Evolutionary conservation across 1,139 yeast species (phyloP), one percentile per base, ranked within the genome.

Genomic region (Saccharomyces hybrid): DNA sequence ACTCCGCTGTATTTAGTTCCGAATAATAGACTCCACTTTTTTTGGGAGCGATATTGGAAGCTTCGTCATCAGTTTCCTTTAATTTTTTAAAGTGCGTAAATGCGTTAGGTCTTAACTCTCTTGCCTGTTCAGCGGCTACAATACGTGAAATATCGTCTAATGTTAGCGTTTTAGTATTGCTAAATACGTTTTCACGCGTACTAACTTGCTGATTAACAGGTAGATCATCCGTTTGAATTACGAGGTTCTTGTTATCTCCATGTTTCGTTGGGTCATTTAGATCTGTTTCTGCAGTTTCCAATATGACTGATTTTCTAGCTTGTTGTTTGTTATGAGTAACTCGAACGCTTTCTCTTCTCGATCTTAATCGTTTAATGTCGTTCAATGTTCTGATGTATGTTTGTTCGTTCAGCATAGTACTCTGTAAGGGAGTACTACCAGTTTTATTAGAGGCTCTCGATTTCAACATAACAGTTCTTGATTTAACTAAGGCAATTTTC

Each of bases 111-210:
- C 96, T 79, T 65, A 88, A 86, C 60, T 89, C 96, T 60, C 97
- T 78, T 0, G 98, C 96, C 70, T 91, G 97, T 65, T 93, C 98
- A 5, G 96, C 95, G 2, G 97, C 96, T 11, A 93, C 98, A 66
- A 93, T 91, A 62, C 98, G 79, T 5, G 98, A 96, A 62, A 93
- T 93, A 72, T 93, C 99, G 71, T 93, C 99, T 64, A 93, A 78
- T 0, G 97, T 91, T 55, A 93, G 78, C 0, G 95, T 85, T 63
- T 88, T 88, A 63, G 91, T 96, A 66, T 84, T 88, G 65, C 86
- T 83, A 57, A 88, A 77, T 52, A 86, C 73, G 61, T 84, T 88
- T 0, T 90, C 83, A 0, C 60, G 57, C 1, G 51, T 42, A 7
- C 50, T 31, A 3, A 48, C 47, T 26, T 51, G 31, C n/a, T 51